These are phyloP conservation scores for Tetracladium marchalianum DNA, from an alignment of 495 filamentous ascomycete species.

Conservation along the genomic window DNA sequence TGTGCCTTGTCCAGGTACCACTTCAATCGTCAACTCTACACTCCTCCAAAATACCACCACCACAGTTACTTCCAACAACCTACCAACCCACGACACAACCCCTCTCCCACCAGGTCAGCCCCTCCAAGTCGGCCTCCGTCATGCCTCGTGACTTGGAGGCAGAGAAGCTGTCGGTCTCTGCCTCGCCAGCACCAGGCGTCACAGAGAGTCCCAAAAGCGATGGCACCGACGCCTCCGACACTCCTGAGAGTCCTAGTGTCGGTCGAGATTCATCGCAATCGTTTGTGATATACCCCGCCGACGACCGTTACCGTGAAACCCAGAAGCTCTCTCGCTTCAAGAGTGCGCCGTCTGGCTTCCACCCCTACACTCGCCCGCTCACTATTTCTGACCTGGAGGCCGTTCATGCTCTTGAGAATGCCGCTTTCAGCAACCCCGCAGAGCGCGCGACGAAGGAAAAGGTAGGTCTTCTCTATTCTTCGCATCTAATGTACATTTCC, in stretches of 20 bases:
- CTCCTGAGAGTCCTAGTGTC: background rate
- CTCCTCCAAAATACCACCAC: too few relatives aligned
- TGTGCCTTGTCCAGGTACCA: too few relatives aligned
- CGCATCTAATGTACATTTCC: background rate
- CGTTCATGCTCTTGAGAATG: conserved; percentile 65
- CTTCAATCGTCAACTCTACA: too few relatives aligned
- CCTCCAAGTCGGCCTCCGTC: background rate
- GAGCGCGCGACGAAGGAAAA: conserved; percentile 74
- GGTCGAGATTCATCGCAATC: conserved; percentile 1
- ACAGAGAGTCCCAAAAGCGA: conserved; percentile 14
- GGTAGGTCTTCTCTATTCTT: conserved; percentile 41
- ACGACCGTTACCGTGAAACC: conserved; percentile 3
- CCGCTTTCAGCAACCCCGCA: conserved; percentile 54
- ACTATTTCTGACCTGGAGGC: conserved; percentile 65
- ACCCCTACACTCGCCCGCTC: conserved; percentile 43
- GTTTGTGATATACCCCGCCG: conserved; percentile 12
- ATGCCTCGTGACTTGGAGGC: conserved; percentile 9
- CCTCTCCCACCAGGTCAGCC: too few relatives aligned
- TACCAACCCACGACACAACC: too few relatives aligned
- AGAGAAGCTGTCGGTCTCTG: background rate
- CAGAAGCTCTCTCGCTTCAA: background rate
- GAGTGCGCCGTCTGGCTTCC: conserved; percentile 3
- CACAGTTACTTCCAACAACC: too few relatives aligned
- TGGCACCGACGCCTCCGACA: conserved; percentile 2
- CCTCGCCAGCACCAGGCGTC: background rate